Conservation (phyloP, 495 filamentous ascomycete genomes). For the Lasiosphaeris hirsuta region DNA sequence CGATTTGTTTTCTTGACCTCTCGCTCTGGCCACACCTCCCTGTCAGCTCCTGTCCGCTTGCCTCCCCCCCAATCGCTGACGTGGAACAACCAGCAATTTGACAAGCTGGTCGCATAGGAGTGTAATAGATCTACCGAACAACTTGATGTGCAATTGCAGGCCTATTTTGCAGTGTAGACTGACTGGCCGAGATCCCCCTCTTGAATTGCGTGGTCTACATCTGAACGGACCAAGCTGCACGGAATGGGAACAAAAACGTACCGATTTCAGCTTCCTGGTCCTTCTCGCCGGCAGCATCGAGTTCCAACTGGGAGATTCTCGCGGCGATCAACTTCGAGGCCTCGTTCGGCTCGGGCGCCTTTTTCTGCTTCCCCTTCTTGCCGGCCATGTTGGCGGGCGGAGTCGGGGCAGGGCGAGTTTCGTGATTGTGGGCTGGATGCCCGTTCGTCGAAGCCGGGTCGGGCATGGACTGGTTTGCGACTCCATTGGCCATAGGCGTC, state of each 20-base stretch:
- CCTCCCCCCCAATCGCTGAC: background rate
- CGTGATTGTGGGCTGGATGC: slow-evolving; percentile 34
- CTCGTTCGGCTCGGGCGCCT: slow-evolving; percentile 73
- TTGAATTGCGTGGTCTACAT: background rate
- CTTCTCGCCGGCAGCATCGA: slow-evolving; percentile 87
- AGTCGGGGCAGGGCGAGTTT: slow-evolving; percentile 41
- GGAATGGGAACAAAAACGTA: slow-evolving; percentile 49
- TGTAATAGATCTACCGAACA: no score
- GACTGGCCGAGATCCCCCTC: background rate
- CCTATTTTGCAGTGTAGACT: no score
- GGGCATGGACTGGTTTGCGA: slow-evolving; percentile 19
- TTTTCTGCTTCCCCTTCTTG: slow-evolving; percentile 70
- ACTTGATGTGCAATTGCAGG: no score
- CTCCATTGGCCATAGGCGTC: slow-evolving; percentile 29
- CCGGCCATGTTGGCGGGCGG: slow-evolving; percentile 35
- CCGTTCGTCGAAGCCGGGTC: slow-evolving; percentile 32
- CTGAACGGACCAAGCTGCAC: background rate
- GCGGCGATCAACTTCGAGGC: slow-evolving; percentile 86
- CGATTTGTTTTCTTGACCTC: slow-evolving; percentile 90
- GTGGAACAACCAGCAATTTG: background rate
- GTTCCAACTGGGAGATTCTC: slow-evolving; percentile 92
- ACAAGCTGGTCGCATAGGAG: no score
- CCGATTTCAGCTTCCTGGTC: slow-evolving; percentile 96
- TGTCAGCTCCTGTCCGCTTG: slow-evolving; percentile 19
- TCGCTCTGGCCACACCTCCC: slow-evolving; percentile 39